Conservation (phyloP, 129 eudicot genomes). For the Logfia minima region DNA sequence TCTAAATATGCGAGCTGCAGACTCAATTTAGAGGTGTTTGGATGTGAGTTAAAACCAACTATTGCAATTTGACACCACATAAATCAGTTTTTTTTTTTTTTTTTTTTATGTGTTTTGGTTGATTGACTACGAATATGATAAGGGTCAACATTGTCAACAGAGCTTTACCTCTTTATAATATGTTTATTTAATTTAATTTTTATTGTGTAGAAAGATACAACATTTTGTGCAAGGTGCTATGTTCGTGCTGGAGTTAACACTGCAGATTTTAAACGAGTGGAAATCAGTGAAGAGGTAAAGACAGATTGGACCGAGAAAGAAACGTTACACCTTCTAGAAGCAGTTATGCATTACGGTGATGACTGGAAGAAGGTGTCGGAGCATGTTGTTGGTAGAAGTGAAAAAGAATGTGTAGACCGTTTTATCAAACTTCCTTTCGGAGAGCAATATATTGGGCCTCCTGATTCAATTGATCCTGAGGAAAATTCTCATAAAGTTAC, state of each 20-base stretch:
- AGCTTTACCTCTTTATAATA: neutral
- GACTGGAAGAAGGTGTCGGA: conserved; percentile 91
- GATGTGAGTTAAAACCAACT: neutral
- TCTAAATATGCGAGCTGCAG: neutral
- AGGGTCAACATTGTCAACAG: neutral
- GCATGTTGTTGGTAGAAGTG: conserved; percentile 83
- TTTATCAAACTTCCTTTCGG: conserved; percentile 93
- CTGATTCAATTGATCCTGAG: conserved; percentile 60
- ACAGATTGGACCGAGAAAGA: conserved; percentile 92
- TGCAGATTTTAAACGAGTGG: conserved; percentile 82
- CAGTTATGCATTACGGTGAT: conserved; percentile 85
- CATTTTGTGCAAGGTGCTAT: conserved; percentile 90
- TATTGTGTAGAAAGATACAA: conserved; percentile 60
- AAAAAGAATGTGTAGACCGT: conserved; percentile 78
- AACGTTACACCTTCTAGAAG: conserved; percentile 89
- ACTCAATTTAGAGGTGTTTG: conserved; percentile 5
- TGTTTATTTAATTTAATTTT: neutral
- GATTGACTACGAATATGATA: neutral
- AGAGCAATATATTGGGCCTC: conserved; percentile 71
- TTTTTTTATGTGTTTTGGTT: conserved; percentile 3
- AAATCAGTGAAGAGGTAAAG: conserved; percentile 72
- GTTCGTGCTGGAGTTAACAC: conserved; percentile 64
- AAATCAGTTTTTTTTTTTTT: neutral
- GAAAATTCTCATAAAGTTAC: conserved; percentile 26
- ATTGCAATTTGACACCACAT: neutral